Evolutionary conservation across 306 rosid genomes (phyloP).

Genomic region (Bauhinia variegata): DNA sequence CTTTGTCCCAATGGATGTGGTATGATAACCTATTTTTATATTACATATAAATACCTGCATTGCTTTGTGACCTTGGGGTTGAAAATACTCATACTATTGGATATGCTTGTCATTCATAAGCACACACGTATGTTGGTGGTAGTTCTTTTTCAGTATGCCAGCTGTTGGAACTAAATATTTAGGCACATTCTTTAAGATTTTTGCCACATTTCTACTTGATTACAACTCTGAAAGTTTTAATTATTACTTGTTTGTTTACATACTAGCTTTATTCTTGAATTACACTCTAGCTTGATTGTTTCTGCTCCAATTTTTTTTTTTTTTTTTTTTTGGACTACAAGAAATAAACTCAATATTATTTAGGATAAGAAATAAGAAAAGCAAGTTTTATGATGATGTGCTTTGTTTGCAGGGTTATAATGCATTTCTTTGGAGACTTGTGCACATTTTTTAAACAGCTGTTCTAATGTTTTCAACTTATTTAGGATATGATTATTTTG

Average conservation of each 20-base stretch:
- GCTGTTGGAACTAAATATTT: conserved; percentile 15
- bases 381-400: conserved; percentile 11
- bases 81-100: background rate
- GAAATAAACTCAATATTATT: background rate
- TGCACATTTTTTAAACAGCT: conserved; percentile 5
- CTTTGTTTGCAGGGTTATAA: background rate
- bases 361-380: conserved; percentile 10
- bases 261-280: background rate
- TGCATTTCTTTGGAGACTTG: conserved; percentile 11
- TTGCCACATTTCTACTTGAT: conserved; percentile 2
- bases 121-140: conserved; percentile 24
- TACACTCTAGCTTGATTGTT: conserved; percentile 8
- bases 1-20: conserved; percentile 94
- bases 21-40: conserved; percentile 42
- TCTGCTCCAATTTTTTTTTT: conserved; percentile 4
- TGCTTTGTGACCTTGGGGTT: conserved; percentile 1
- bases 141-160: conserved; percentile 12
- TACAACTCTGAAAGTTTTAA: background rate
- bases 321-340: too few species aligned
- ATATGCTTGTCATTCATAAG: background rate
- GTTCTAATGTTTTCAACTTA: background rate
- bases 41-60: conserved; percentile 8
- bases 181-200: conserved; percentile 22
- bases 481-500: background rate
- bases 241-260: conserved; percentile 19